These are phyloP conservation scores for Apiotrichum porosum DNA, from an alignment of 1,284 basidiomycete species.

Conservation along the genomic window DNA sequence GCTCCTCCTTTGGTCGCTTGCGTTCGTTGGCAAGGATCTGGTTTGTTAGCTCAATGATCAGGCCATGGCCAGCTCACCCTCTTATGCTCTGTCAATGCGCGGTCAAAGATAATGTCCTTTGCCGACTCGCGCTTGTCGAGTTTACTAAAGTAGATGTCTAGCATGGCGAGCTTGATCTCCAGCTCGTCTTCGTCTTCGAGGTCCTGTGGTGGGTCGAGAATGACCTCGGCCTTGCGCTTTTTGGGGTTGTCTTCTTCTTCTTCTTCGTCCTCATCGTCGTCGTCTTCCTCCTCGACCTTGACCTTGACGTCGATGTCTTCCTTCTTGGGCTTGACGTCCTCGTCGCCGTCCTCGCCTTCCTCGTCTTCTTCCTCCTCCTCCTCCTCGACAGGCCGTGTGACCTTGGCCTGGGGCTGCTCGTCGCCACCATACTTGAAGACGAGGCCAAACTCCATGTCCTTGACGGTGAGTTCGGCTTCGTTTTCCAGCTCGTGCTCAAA, in stretches of 20 bases:
- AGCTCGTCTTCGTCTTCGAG: slow-evolving; percentile 54
- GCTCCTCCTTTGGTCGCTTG: slow-evolving; percentile 84
- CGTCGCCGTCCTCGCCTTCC: slow-evolving; percentile 28
- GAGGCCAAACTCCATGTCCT: slow-evolving; percentile 92
- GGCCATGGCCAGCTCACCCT: slow-evolving; percentile 56
- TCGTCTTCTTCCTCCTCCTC: slow-evolving; percentile 36
- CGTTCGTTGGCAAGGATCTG: slow-evolving; percentile 87
- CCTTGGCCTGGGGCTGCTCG: slow-evolving; percentile 57
- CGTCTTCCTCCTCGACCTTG: slow-evolving; percentile 15
- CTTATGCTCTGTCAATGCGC: slow-evolving; percentile 88
- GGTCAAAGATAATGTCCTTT: slow-evolving; percentile 89
- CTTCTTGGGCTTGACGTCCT: slow-evolving; percentile 19
- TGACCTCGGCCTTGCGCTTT: slow-evolving; percentile 60
- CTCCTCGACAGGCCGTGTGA: slow-evolving; percentile 28
- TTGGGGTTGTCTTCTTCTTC: slow-evolving; percentile 47
- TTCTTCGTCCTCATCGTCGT: slow-evolving; percentile 11
- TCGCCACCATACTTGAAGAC: slow-evolving; percentile 82
- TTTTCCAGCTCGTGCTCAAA: slow-evolving; percentile 97
- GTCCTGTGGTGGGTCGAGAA: slow-evolving; percentile 65
- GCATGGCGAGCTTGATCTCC: slow-evolving; percentile 48
- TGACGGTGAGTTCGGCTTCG: slow-evolving; percentile 90
- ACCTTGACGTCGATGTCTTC: slow-evolving; percentile 19
- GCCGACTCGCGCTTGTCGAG: slow-evolving; percentile 81
- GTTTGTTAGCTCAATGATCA: not conserved
- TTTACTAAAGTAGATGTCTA: slow-evolving; percentile 89